phyloP scores from a whole-genome alignment of 1,284 basidiomycete species.

The Boletus smithii region DNA sequence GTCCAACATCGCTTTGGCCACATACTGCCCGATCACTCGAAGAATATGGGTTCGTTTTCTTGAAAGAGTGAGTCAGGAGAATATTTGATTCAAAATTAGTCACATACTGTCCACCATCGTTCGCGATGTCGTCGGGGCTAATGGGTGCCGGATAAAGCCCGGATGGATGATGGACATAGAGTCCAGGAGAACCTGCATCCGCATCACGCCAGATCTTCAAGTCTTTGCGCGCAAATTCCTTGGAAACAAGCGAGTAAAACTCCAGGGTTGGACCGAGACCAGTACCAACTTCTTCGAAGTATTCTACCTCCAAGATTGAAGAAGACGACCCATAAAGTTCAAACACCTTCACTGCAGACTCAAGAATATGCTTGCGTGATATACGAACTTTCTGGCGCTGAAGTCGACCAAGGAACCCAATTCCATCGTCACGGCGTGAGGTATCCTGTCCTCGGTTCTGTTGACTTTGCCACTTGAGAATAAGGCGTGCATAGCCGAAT shows the following conservation, averaged over 20 bases:
- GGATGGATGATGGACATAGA: slow-evolving; percentile 75
- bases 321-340: slow-evolving; percentile 94
- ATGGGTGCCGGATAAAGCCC: slow-evolving; percentile 92
- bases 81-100: not conserved
- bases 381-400: slow-evolving; percentile 97
- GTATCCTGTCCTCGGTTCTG: slow-evolving; percentile 70
- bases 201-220: slow-evolving; percentile 90
- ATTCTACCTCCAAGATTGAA: slow-evolving; percentile 95
- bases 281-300: slow-evolving; percentile 98
- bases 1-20: slow-evolving; percentile 97
- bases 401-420: slow-evolving; percentile 87
- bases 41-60: slow-evolving; percentile 82
- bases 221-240: slow-evolving; percentile 86
- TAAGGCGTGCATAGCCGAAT: slow-evolving; percentile 93
- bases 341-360: slow-evolving; percentile 97
- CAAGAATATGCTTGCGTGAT: slow-evolving; percentile 89
- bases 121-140: slow-evolving; percentile 57
- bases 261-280: slow-evolving; percentile 98
- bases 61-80: slow-evolving; percentile 8
- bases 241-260: slow-evolving; percentile 93
- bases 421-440: slow-evolving; percentile 82
- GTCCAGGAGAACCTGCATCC: slow-evolving; percentile 58
- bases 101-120: slow-evolving; percentile 69
- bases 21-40: slow-evolving; percentile 91
- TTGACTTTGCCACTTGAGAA: slow-evolving; percentile 86